Evolutionary conservation across 2,329 filamentous ascomycete genomes (phyloP), one percentile per base, ranked within the genome.

Genomic region (Colletotrichum lindemuthianum): DNA sequence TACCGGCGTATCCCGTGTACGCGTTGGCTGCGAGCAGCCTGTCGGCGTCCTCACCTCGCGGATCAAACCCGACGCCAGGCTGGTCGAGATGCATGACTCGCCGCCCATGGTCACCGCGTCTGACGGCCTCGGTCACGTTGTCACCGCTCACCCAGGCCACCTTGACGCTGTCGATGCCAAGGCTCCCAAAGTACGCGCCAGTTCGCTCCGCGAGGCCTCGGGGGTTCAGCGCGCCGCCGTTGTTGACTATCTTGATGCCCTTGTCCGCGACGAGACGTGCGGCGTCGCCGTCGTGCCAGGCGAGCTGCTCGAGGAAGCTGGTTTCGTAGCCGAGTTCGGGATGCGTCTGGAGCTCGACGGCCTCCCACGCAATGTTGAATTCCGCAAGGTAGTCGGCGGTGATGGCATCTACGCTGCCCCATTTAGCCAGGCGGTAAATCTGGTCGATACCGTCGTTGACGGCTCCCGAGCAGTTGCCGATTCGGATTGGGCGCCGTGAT

Each of bases 211-310:
- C 83, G 13, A 88, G 69, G 0, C 80, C 83, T 60, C 77, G 77
- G 0, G 86, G 86, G 60, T 88, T 84, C 13, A 84, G 77, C 2
- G 81, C 83, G 1, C 86, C 86, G 2, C 86, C 86, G 68, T 88
- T 87, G 59, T 86, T 76, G 40, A 86, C 76, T 11, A 88, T 76
- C 65, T 84, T 85, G 73, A 87, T 87, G 0, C 77, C 70, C 64
- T 84, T 81, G 52, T 81, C 73, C 2, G 70, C 63, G 12, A 74
- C 78, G 72, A 66, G 84, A 15, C 74, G 8, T 79, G 69, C 57
- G 71, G 73, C 43, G 74, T 74, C 43, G 75, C 70, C 4, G 79
- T 70, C 68, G 13, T 76, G 69, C 68, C 70, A 76, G 4, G 73
- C 73, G 24, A 76, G 87, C 6, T 85, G 83, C 6, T 74, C 69